Base-by-base conservation (phyloP, 2,329 filamentous ascomycete species). In the Sarocladiaceae sp. region DNA sequence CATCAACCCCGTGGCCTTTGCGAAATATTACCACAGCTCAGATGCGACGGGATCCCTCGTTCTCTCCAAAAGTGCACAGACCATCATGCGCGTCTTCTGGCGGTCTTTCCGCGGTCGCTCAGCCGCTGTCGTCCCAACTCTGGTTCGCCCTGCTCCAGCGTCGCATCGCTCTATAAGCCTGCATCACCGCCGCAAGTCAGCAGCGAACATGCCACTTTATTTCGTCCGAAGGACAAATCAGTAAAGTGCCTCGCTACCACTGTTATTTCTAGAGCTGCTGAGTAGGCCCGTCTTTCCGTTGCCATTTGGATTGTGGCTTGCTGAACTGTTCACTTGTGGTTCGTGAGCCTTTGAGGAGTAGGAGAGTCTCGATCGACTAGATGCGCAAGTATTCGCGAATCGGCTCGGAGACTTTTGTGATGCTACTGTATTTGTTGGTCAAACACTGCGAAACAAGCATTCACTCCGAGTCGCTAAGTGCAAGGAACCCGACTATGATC, bases 401-500 rank as follows among this genome's bases (percentile, higher is more conserved):
- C 40, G 22, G 40, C 17, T 44, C 40, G 40, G 40, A 44, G 13
- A 44, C 22, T n/a, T 26, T 23, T 26, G 22, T 36, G 3, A 28
- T 11, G 8, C 22, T 22, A 17, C 17, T 7, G 25, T 7, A 7
- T 44, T 15, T 3, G 15, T 44, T 44, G n/a, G 40, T 26, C 40
- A 6, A 7, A 26, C n/a, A n/a, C n/a, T n/a, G n/a, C n/a, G n/a
- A n/a, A n/a, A n/a, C n/a, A n/a, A n/a, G n/a, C n/a, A n/a, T n/a
- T n/a, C n/a, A n/a, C n/a, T n/a, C n/a, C n/a, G 25, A 23, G 40
- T 25, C 40, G 12, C 3, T 48, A 48, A 31, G 44, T 20, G 28
- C 44, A 48, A 22, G 44, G 44, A 48, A 48, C 10, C 23, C n/a
- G 44, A 4, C 18, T 48, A 48, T 31, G 44, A 48, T 48, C 44